A percentile compares a stretch with the other conserved stretches of the same genome.
Conservation (phyloP, 805 yeast species). For the Naumovozyma dairenensis region DNA sequence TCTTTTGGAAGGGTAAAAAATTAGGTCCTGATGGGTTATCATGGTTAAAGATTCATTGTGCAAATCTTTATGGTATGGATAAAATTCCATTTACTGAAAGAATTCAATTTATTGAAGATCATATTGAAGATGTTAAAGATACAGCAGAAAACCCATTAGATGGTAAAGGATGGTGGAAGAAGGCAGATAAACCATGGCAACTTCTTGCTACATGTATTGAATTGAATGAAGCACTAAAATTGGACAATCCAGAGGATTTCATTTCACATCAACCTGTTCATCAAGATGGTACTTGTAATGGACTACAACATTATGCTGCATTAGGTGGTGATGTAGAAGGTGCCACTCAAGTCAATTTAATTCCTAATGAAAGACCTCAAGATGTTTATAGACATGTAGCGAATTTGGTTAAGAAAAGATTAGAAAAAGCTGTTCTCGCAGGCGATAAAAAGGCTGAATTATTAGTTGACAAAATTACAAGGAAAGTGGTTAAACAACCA, state of each 20-base stretch:
- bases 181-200: slow-evolving; percentile 81
- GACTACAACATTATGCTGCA: slow-evolving; percentile 80
- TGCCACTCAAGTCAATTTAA: slow-evolving; percentile 67
- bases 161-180: slow-evolving; percentile 52
- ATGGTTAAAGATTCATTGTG: slow-evolving; percentile 70
- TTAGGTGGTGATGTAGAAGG: slow-evolving; percentile 79
- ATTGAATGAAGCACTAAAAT: slow-evolving; percentile 47
- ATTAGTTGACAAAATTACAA: slow-evolving; percentile 52
- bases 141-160: slow-evolving; percentile 56
- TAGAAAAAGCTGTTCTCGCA: slow-evolving; percentile 24
- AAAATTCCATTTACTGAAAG: slow-evolving; percentile 61
- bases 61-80: slow-evolving; percentile 67
- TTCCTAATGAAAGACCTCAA: slow-evolving; percentile 63
- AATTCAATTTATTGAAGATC: slow-evolving; percentile 46
- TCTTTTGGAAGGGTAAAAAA: slow-evolving; percentile 68
- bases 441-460: slow-evolving; percentile 44
- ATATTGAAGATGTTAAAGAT: slow-evolving; percentile 43
- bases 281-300: slow-evolving; percentile 84
- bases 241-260: slow-evolving; percentile 54
- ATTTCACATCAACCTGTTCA: slow-evolving; percentile 70
- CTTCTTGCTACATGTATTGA: slow-evolving; percentile 63
- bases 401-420: slow-evolving; percentile 45
- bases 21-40: slow-evolving; percentile 54
- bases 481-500: slow-evolving; percentile 92
- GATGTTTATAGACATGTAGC: slow-evolving; percentile 73